Base-by-base conservation (phyloP, 495 filamentous ascomycete genomes). In the Penicillium egyptiacum region DNA sequence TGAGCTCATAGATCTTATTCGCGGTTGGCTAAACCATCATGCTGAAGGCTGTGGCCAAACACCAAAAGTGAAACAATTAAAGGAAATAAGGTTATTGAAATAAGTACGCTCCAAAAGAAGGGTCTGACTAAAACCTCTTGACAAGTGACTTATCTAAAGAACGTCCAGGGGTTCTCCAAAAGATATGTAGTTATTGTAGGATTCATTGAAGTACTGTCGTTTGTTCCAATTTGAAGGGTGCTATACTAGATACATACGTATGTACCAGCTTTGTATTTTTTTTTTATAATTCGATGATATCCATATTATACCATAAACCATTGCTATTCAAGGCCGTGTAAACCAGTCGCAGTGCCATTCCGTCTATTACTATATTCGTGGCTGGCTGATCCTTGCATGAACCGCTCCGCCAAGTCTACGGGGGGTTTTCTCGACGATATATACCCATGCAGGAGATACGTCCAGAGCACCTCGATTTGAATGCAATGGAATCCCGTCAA, bases 361-460 rank as follows among this genome's bases (percentile, higher is more conserved):
- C 10, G 19, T 50, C 31, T 35, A 14, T 39, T 7, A 37, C 48
- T 37, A 26, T 37, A 25, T 50, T n/a, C 5, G 19, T 50, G 28
- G 28, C 28, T 30, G 10, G 28, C 48, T n/a, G 48, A 50, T 39
- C 48, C 48, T 33, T 50, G 48, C 48, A 50, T 39, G 30, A 49
- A 33, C 46, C 30, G 30, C 9, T 17, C 35, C 30, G 33, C 48
- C 31, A 50, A 19, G 20, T 35, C 37, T 50, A 28, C 11, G 31
- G 37, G 39, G 17, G 19, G 39, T 23, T 7, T 35, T 37, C 35
- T 39, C 14, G 2, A 9, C 6, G 25, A 14, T 4, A 19, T 11
- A 25, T 16, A 35, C 2, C 1, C 26, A 49, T 54, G 43, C 45
- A 65, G 57, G 59, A 43, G 56, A 65, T 56, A 54, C 22, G 42